These are phyloP conservation scores for Detonula confervacea DNA, from an alignment of 352 stramenopile genomes.

Conservation along the genomic window DNA sequence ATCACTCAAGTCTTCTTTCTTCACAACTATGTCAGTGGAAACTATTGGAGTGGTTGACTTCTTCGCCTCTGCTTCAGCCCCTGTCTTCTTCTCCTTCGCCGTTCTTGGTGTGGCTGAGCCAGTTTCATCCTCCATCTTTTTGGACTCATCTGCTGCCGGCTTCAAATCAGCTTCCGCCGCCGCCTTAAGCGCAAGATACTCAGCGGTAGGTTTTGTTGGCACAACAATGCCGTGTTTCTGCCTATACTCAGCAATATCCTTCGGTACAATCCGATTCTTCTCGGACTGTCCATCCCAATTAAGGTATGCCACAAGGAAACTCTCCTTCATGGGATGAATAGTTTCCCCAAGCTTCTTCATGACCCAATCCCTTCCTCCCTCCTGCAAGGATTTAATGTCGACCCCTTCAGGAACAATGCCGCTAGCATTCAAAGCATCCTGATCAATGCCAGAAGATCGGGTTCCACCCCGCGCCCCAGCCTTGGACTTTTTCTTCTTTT, in stretches of 20 bases:
- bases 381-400: constrained; percentile 79
- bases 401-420: constrained; percentile 71
- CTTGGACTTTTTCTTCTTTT: constrained; percentile 81
- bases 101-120: too few relatives aligned
- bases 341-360: constrained; percentile 98
- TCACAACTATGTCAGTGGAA: constrained; percentile 27
- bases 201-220: too few relatives aligned
- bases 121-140: too few relatives aligned
- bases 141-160: background rate
- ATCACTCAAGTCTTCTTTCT: constrained; percentile 7
- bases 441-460: constrained; percentile 80
- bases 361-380: constrained; percentile 89
- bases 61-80: background rate
- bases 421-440: constrained; percentile 83
- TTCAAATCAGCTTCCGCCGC: background rate
- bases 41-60: too few relatives aligned
- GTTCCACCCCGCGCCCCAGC: constrained; percentile 72
- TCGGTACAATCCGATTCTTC: constrained; percentile 88
- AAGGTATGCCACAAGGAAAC: constrained; percentile 98
- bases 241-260: constrained; percentile 88
- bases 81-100: constrained; percentile 23
- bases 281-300: constrained; percentile 85
- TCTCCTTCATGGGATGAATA: constrained; percentile 98
- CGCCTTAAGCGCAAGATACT: too few relatives aligned
- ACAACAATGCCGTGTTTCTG: constrained; percentile 88